Evolutionary conservation across 106 monocot species (phyloP).

Genomic region (Dioscorea alata): DNA sequence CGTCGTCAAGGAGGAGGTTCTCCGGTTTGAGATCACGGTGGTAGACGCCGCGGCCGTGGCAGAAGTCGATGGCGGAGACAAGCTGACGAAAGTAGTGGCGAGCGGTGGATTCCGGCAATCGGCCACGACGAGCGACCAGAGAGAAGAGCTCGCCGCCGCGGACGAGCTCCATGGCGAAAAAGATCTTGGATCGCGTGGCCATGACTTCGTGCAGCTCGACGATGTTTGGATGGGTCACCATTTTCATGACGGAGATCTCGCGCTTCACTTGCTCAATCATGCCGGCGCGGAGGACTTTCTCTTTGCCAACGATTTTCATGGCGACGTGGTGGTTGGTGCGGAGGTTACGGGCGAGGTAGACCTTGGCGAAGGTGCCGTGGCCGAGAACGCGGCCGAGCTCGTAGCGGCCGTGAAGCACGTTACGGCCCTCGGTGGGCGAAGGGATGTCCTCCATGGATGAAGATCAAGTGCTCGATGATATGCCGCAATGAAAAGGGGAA

Average conservation of each 20-base stretch:
- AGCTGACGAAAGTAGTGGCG: slow-evolving; percentile 58
- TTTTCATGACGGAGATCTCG: slow-evolving; percentile 71
- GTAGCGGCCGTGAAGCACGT: slow-evolving; percentile 59
- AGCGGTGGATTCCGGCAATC: slow-evolving; percentile 42
- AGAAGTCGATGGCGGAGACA: slow-evolving; percentile 62
- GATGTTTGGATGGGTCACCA: slow-evolving; percentile 66
- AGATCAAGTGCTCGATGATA: not conserved
- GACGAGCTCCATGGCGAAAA: slow-evolving; percentile 63
- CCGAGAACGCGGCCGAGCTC: slow-evolving; percentile 69
- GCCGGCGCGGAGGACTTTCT: slow-evolving; percentile 45
- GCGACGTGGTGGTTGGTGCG: slow-evolving; percentile 27
- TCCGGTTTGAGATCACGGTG: slow-evolving; percentile 73
- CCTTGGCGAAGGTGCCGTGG: slow-evolving; percentile 57
- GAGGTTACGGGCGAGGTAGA: slow-evolving; percentile 44
- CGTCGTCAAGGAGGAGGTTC: slow-evolving; percentile 55
- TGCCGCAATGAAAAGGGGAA: not conserved
- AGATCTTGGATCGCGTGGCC: slow-evolving; percentile 60
- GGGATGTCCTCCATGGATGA: slow-evolving; percentile 28
- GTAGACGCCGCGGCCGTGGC: slow-evolving; percentile 65
- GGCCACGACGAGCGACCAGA: slow-evolving; percentile 28
- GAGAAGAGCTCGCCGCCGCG: slow-evolving; percentile 63
- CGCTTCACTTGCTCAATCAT: slow-evolving; percentile 72
- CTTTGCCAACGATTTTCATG: slow-evolving; percentile 65
- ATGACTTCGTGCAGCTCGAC: slow-evolving; percentile 70
- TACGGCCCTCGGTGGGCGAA: not conserved